These are phyloP conservation scores for Nicotiana paniculata DNA, from an alignment of 257 asterid species.

Conservation along the genomic window DNA sequence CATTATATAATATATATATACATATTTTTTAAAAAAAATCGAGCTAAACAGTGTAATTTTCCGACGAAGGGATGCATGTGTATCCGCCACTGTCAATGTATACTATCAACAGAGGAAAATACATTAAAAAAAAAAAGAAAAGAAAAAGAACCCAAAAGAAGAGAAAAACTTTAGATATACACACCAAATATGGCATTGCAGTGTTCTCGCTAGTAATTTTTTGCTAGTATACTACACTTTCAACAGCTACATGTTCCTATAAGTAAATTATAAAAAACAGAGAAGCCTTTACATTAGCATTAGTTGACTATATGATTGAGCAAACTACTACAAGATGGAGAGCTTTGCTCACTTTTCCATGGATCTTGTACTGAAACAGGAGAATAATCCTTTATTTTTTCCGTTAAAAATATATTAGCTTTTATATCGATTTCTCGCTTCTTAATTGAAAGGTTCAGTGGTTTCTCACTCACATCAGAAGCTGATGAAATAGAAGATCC, in stretches of 20 bases:
- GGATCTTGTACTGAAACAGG: slow-evolving; percentile 81
- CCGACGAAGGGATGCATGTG: too few species aligned
- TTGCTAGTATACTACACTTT: neutral
- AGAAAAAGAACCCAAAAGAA: neutral
- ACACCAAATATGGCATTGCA: neutral
- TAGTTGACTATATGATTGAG: slow-evolving; percentile 27
- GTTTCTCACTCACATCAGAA: slow-evolving; percentile 52
- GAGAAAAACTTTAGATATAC: neutral
- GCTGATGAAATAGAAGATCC: slow-evolving; percentile 71
- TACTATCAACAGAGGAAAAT: neutral
- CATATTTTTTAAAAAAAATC: too few species aligned
- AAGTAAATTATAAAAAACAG: neutral
- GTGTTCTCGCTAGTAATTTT: neutral
- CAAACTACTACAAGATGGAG: slow-evolving; percentile 81
- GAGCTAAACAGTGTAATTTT: too few species aligned
- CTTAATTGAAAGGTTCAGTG: slow-evolving; percentile 31
- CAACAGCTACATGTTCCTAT: neutral
- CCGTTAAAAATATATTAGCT: slow-evolving; percentile 17
- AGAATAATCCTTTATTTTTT: slow-evolving; percentile 42
- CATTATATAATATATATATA: too few species aligned
- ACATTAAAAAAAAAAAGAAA: too few species aligned
- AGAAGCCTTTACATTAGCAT: neutral
- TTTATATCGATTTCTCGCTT: slow-evolving; percentile 24
- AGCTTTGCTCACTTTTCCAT: slow-evolving; percentile 75
- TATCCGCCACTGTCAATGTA: neutral